These are phyloP conservation scores for Diaporthe australafricana DNA, from an alignment of 2,329 filamentous ascomycete genomes.

Conservation along the genomic window DNA sequence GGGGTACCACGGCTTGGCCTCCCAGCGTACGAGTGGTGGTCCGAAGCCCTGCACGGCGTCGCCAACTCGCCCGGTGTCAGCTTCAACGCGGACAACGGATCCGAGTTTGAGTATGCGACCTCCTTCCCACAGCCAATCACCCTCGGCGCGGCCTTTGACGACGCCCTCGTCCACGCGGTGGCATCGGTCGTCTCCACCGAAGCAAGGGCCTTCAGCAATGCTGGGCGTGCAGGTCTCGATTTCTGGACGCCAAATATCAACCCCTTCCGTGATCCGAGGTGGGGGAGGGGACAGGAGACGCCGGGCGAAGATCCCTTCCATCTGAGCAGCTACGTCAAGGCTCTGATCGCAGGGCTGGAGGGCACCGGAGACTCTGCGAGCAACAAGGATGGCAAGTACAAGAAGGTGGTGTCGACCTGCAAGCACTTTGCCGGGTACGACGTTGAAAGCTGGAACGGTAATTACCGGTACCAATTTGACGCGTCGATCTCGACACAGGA, in stretches of 20 bases:
- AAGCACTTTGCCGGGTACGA: constrained; percentile 72
- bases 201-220: constrained; percentile 74
- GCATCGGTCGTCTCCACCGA: constrained; percentile 65
- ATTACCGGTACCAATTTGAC: constrained; percentile 44
- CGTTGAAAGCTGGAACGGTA: constrained; percentile 52
- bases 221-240: constrained; percentile 64
- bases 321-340: constrained; percentile 42
- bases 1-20: constrained; percentile 68
- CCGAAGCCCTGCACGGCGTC: constrained; percentile 72
- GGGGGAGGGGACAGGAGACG: constrained; percentile 72
- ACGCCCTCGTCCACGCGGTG: constrained; percentile 68
- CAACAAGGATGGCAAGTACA: constrained; percentile 28
- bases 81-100: constrained; percentile 44
- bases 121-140: constrained; percentile 74
- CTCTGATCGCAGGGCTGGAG: constrained; percentile 43
- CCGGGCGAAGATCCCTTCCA: constrained; percentile 50
- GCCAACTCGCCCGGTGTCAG: constrained; percentile 64
- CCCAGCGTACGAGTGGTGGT: constrained; percentile 71
- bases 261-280: constrained; percentile 71
- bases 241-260: constrained; percentile 78
- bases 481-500: constrained; percentile 62
- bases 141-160: constrained; percentile 73
- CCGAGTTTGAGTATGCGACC: constrained; percentile 69
- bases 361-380: constrained; percentile 36
- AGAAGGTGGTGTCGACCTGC: constrained; percentile 63